Evolutionary conservation across 2,329 filamentous ascomycete species (phyloP).

Genomic region (Pseudocercospora musae): DNA sequence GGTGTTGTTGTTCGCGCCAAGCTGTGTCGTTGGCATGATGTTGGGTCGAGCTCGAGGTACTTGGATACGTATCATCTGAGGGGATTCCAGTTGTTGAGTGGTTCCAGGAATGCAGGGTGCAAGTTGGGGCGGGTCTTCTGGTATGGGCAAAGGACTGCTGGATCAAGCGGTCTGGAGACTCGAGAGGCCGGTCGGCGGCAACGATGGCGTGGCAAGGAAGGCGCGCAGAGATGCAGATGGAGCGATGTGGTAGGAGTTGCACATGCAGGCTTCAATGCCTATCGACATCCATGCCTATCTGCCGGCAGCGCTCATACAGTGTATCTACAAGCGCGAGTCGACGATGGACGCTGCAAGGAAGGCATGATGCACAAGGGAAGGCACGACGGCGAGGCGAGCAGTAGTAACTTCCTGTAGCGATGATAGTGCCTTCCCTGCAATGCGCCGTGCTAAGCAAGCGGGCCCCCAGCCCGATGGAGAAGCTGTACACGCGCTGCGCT

Average conservation of each 20-base stretch:
- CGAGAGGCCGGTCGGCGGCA: slow-evolving; percentile 20
- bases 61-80: slow-evolving; percentile 3
- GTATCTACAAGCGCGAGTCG: background rate
- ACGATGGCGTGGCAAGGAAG: slow-evolving; percentile 27
- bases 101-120: background rate
- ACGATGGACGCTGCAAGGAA: background rate
- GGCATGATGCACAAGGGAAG: background rate
- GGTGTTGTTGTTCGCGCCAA: slow-evolving; percentile 20
- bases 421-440: slow-evolving; percentile 2
- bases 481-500: background rate
- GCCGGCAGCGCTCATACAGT: background rate
- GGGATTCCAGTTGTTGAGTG: background rate
- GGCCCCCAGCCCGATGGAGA: background rate
- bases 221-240: slow-evolving; percentile 12
- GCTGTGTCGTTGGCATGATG: slow-evolving; percentile 29
- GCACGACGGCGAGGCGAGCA: background rate
- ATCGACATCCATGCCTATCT: no score
- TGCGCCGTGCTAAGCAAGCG: background rate
- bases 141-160: slow-evolving; percentile 11
- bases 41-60: slow-evolving; percentile 3
- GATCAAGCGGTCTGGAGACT: slow-evolving; percentile 32
- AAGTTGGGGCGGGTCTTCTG: background rate
- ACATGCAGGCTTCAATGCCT: slow-evolving; percentile 1
- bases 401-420: no score
- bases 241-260: slow-evolving; percentile 11